These are phyloP conservation scores for Quercus cerris DNA, from an alignment of 306 rosid genomes.

Conservation along the genomic window DNA sequence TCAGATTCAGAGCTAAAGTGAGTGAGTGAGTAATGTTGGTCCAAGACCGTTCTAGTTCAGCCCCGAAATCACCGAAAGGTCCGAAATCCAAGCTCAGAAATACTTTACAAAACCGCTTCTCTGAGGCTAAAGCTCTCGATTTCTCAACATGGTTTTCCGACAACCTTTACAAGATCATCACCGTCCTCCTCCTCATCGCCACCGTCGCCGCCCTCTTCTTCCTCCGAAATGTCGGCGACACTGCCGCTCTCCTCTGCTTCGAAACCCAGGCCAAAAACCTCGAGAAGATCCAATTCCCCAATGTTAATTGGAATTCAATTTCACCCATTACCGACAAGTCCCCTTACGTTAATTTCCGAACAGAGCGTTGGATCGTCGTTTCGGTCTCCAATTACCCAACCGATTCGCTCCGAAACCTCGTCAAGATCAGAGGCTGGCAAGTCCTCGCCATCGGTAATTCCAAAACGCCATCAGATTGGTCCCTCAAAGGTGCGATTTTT, in stretches of 20 bases:
- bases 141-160: slow-evolving; percentile 84
- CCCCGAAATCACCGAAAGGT: slow-evolving; percentile 64
- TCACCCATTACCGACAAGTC: slow-evolving; percentile 49
- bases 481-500: slow-evolving; percentile 80
- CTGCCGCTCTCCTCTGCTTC: slow-evolving; percentile 87
- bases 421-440: slow-evolving; percentile 86
- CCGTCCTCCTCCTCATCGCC: slow-evolving; percentile 43
- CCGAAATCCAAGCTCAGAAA: slow-evolving; percentile 52
- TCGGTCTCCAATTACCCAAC: slow-evolving; percentile 73
- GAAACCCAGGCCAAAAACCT: slow-evolving; percentile 53
- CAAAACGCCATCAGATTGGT: slow-evolving; percentile 85
- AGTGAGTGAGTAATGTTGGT: slow-evolving; percentile 53
- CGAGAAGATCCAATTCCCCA: slow-evolving; percentile 74
- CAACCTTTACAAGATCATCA: slow-evolving; percentile 53
- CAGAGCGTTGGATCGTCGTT: slow-evolving; percentile 89
- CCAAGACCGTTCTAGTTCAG: slow-evolving; percentile 65
- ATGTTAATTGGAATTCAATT: slow-evolving; percentile 56
- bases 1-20: too few relatives aligned
- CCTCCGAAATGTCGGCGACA: slow-evolving; percentile 82
- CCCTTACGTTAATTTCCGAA: slow-evolving; percentile 52
- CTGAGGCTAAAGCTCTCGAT: slow-evolving; percentile 57
- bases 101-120: slow-evolving; percentile 47
- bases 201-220: slow-evolving; percentile 75
- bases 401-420: slow-evolving; percentile 61
- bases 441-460: slow-evolving; percentile 82